Evolutionary conservation across 2,329 filamentous ascomycete genomes (phyloP).

Genomic region (Paracoccidioides lutzii): DNA sequence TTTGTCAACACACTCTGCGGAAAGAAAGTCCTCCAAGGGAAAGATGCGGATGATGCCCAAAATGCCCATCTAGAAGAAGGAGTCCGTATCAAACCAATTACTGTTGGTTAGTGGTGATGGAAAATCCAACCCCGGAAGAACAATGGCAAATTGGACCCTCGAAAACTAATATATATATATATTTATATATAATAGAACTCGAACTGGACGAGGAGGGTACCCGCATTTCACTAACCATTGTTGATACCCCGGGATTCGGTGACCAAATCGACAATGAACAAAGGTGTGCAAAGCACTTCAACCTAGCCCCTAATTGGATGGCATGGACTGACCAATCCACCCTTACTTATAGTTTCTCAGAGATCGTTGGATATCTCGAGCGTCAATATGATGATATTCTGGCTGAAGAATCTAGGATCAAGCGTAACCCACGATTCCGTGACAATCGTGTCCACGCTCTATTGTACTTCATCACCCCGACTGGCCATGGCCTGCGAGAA

Average conservation of each 20-base stretch:
- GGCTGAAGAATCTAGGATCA: constrained; percentile 98
- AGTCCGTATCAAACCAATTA: constrained; percentile 97
- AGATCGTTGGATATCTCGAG: constrained; percentile 97
- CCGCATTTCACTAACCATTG: constrained; percentile 93
- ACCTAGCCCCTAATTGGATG: constrained; percentile 12
- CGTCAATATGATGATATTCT: constrained; percentile 99
- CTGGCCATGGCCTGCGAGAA: constrained; percentile 93
- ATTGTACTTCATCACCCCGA: constrained; percentile 98
- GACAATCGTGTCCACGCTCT: constrained; percentile 98
- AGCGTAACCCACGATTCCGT: constrained; percentile 99
- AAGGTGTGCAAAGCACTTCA: constrained; percentile 47
- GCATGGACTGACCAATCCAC: constrained; percentile 6
- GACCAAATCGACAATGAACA: constrained; percentile 99
- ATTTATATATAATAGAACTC: constrained; percentile 47
- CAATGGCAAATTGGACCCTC: constrained; percentile 10
- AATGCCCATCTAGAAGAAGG: constrained; percentile 89
- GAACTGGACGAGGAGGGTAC: constrained; percentile 98
- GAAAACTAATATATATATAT: constrained; percentile 17
- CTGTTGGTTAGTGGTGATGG: constrained; percentile 60
- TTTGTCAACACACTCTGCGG: constrained; percentile 99
- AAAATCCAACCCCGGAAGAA: neutral
- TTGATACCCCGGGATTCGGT: constrained; percentile 95
- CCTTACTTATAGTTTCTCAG: constrained; percentile 57
- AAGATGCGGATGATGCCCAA: constrained; percentile 82
- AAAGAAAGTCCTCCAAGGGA: constrained; percentile 78